Percentiles rank a stretch among this genome's conserved stretches.
Conservation (phyloP, 1,284 basidiomycete species). For the Cutaneotrichosporon cavernicola region DNA sequence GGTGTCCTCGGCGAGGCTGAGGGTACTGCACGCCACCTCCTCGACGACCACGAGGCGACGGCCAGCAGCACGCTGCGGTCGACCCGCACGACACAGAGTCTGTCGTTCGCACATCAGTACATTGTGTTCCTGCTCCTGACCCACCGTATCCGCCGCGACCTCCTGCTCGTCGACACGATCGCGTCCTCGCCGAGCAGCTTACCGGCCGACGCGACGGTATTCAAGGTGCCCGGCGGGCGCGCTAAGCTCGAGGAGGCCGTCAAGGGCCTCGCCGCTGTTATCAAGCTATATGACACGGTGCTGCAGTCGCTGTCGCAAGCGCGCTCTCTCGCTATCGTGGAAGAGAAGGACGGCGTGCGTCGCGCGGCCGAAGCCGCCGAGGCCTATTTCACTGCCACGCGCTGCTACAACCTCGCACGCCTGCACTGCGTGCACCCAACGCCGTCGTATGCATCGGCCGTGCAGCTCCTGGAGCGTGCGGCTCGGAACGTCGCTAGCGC, state of each 20-base stretch:
- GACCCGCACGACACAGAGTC: slow-evolving; percentile 43
- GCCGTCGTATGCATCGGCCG: slow-evolving; percentile 44
- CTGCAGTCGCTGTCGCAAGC: slow-evolving; percentile 80
- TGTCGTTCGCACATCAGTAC: slow-evolving; percentile 79
- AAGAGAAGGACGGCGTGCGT: slow-evolving; percentile 78
- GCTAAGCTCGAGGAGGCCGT: slow-evolving; percentile 56
- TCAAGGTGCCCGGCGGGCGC: slow-evolving; percentile 43
- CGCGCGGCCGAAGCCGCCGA: slow-evolving; percentile 72
- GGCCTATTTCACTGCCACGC: slow-evolving; percentile 68
- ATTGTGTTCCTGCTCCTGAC: slow-evolving; percentile 81
- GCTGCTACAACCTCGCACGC: slow-evolving; percentile 48
- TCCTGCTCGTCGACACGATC: slow-evolving; percentile 71
- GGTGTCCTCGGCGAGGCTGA: slow-evolving; percentile 83
- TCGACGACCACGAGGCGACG: slow-evolving; percentile 67
- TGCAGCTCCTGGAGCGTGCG: slow-evolving; percentile 46
- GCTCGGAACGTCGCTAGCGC: slow-evolving; percentile 32
- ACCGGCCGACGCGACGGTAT: slow-evolving; percentile 39
- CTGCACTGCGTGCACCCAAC: slow-evolving; percentile 51
- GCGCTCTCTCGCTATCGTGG: slow-evolving; percentile 75
- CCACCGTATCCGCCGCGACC: slow-evolving; percentile 80
- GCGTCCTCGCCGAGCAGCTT: slow-evolving; percentile 49
- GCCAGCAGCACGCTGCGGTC: slow-evolving; percentile 40
- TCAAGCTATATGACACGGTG: slow-evolving; percentile 82
- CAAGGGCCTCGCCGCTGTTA: slow-evolving; percentile 71
- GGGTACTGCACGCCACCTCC: slow-evolving; percentile 70